phyloP scores from a whole-genome alignment of 495 filamentous ascomycete species.

The Pseudevernia furfuracea region DNA sequence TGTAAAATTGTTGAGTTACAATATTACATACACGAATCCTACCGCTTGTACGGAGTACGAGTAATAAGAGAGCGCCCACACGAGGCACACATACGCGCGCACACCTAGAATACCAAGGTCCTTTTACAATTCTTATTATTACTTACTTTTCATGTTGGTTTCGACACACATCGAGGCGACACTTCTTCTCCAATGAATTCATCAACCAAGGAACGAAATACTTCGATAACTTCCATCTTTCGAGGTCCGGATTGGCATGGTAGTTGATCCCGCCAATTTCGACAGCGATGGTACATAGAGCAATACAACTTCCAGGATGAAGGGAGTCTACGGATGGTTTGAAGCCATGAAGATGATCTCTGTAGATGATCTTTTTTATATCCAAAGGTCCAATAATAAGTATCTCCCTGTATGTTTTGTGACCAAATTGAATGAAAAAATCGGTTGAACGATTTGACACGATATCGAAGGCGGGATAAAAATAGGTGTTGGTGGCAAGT shows the following conservation, averaged over 20 bases:
- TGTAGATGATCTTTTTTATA: neutral
- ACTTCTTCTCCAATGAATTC: too few relatives aligned
- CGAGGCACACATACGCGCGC: too few relatives aligned
- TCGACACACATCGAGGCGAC: too few relatives aligned
- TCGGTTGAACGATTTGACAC: neutral
- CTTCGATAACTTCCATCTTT: too few relatives aligned
- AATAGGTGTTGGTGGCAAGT: slow-evolving; percentile 15
- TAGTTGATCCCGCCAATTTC: neutral
- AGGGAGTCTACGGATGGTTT: neutral
- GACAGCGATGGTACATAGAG: neutral
- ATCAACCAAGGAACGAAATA: too few relatives aligned
- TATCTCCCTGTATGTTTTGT: neutral
- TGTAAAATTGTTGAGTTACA: slow-evolving; percentile 2
- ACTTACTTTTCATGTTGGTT: too few relatives aligned
- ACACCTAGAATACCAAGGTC: neutral
- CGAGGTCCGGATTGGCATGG: neutral
- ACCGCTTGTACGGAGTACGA: neutral
- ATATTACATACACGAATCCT: neutral
- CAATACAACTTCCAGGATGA: neutral
- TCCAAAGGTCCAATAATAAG: neutral
- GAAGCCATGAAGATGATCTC: neutral
- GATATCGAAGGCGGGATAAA: slow-evolving; percentile 10
- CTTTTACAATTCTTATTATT: neutral
- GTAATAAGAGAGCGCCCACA: too few relatives aligned
- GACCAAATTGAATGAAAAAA: neutral